Evolutionary conservation across 306 rosid species (phyloP).

Genomic region (Gleditsia sinensis): DNA sequence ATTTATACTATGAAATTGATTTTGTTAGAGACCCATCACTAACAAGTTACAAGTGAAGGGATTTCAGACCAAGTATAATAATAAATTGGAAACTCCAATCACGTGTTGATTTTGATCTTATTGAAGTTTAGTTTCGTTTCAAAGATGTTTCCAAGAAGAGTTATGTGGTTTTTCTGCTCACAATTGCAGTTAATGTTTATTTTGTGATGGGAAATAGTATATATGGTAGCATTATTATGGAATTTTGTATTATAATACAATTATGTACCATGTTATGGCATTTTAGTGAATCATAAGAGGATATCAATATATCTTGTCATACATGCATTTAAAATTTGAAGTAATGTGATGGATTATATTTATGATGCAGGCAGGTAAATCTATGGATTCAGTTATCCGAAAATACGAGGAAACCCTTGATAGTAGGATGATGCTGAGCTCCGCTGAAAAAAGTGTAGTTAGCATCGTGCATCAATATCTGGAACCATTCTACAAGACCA

Average conservation of each 20-base stretch:
- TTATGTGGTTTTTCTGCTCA: not conserved
- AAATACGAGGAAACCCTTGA: conserved; percentile 76
- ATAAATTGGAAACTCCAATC: not conserved
- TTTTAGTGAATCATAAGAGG: conserved; percentile 4
- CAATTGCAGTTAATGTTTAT: no score
- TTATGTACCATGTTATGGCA: conserved; percentile 1
- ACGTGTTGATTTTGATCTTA: conserved; percentile 19
- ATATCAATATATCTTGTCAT: conserved; percentile 17
- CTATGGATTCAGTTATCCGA: conserved; percentile 76
- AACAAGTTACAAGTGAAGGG: not conserved
- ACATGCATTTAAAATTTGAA: conserved; percentile 24
- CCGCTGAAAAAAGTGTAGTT: conserved; percentile 74
- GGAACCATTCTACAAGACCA: conserved; percentile 92
- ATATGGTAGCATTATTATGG: not conserved
- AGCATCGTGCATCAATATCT: conserved; percentile 78
- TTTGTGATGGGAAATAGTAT: not conserved
- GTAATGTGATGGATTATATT: conserved; percentile 26
- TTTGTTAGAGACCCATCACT: not conserved
- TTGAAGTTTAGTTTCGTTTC: not conserved
- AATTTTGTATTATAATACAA: conserved; percentile 2
- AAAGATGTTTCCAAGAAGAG: not conserved
- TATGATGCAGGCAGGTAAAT: conserved; percentile 76
- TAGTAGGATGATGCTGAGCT: conserved; percentile 62
- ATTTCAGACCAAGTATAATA: not conserved
- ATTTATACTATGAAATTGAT: not conserved